A percentile compares a stretch with the other conserved stretches of the same genome.
Conservation (phyloP, 2,329 filamentous ascomycete genomes). For the Metarhizium album region DNA sequence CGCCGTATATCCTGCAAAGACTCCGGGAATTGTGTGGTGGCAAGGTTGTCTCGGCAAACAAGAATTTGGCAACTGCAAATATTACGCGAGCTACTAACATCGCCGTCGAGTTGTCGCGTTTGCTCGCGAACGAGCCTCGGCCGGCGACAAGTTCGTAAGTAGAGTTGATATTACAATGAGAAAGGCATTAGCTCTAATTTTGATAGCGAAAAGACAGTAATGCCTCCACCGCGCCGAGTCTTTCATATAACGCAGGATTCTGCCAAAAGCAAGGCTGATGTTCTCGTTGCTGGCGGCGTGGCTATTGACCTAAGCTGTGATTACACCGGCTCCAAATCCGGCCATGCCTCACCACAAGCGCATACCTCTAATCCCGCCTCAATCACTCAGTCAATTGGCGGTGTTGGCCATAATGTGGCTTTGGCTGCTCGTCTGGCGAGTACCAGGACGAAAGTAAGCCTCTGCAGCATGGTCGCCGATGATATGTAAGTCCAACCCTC, state of each 20-base stretch:
- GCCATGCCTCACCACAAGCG: conserved; percentile 34
- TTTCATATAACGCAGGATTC: not conserved
- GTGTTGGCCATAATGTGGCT: conserved; percentile 87
- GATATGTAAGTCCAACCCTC: conserved; percentile 46
- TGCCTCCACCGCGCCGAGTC: not conserved
- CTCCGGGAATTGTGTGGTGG: conserved; percentile 70
- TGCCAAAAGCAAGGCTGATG: conserved; percentile 35
- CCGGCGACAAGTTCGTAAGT: conserved; percentile 27
- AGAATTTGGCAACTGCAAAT: conserved; percentile 45
- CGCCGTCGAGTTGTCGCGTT: conserved; percentile 39
- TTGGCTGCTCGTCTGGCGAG: conserved; percentile 64
- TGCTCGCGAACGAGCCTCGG: conserved; percentile 24
- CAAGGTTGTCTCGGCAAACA: conserved; percentile 64
- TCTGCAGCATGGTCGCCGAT: conserved; percentile 73
- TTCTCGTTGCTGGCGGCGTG: conserved; percentile 85
- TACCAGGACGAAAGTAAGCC: conserved; percentile 48
- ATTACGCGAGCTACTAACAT: conserved; percentile 44
- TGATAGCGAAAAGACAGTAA: conserved; percentile 19
- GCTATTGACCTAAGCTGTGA: conserved; percentile 84
- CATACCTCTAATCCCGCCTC: conserved; percentile 79
- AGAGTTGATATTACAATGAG: conserved; percentile 11
- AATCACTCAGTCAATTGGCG: conserved; percentile 76
- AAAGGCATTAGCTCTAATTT: conserved; percentile 21
- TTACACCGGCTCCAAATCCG: conserved; percentile 31
- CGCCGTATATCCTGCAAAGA: conserved; percentile 69